These are phyloP conservation scores for Obelidium mucronatum DNA, from an alignment of 192 early-diverging fungal genomes.

Conservation along the genomic window DNA sequence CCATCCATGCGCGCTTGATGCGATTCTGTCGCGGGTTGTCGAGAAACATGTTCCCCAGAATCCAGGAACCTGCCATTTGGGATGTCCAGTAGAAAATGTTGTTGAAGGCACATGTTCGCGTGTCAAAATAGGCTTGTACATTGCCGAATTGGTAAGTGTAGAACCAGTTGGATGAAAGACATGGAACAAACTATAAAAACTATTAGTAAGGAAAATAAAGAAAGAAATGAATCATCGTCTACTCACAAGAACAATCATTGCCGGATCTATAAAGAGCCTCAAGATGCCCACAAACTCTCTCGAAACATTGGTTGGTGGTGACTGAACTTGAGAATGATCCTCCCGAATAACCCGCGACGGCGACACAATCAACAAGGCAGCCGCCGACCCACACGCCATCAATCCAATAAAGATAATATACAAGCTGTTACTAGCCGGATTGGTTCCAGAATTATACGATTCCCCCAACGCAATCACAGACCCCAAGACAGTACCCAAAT, in stretches of 20 bases:
- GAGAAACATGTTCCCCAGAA: constrained; percentile 15
- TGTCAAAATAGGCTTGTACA: background rate
- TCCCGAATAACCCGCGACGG: background rate
- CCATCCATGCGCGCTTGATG: background rate
- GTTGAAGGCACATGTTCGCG: background rate
- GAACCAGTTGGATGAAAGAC: constrained; percentile 80
- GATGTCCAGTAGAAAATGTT: constrained; percentile 10
- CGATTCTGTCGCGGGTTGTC: background rate
- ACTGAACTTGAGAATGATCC: background rate
- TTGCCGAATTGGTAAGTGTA: constrained; percentile 75
- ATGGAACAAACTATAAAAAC: constrained; percentile 52
- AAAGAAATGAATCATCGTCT: too few relatives aligned
- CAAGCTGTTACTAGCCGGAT: background rate
- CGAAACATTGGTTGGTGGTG: background rate
- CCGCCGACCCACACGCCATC: background rate
- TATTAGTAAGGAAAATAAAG: too few relatives aligned
- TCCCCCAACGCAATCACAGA: background rate
- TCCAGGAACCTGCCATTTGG: background rate
- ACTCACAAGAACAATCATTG: background rate
- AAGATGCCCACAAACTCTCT: background rate
- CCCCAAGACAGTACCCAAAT: background rate
- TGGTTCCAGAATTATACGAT: background rate
- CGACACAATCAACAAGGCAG: background rate
- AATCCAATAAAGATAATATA: background rate
- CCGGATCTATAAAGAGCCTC: background rate